Base-by-base conservation (phyloP, 2,329 filamentous ascomycete species). In the Didymella lethalis region DNA sequence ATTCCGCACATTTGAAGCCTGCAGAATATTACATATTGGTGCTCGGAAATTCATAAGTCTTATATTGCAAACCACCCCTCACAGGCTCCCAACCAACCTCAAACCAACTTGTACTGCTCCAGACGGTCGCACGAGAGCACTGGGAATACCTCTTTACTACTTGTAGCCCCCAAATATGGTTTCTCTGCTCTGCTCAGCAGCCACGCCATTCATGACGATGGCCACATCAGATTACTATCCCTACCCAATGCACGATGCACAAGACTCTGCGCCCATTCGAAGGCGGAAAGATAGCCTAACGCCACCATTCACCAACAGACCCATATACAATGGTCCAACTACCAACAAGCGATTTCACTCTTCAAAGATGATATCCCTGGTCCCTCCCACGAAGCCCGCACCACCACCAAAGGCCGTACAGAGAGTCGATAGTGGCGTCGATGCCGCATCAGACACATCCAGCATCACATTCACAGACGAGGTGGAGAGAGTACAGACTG, bases 381-480 rank as follows among this genome's bases (percentile, higher is more conserved):
- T 14, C 16, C 32, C 32, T 36, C 32, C 32, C 16, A 7, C 32
- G 3, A 36, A 36, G 23, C 6, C 25, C 4, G 25, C 41, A 26
- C 14, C 23, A 16, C 41, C 12, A 18, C 51, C 43, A 7, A 47
- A 47, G 25, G 26, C 23, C 10, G 44, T 34, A 3, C 20, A 36
- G 12, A 49, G 53, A 16, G 40, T 56, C 11, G 53, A 56, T 10
- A 56, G 53, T n/a, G 53, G 53, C 5, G 25, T 56, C 14, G 46
- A 56, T 18, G 29, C 34, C 16, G 31, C 31, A 16, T 56, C 53
- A 16, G 46, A 45, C 2, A 38, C 46, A 3, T 56, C 53, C 6
- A 56, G 53, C 25, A 12, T 56, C 31, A 51, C 54, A 7, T 51
- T 57, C 16, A 57, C 47, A 2, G 40, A 50, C 2, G 54, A 57